A percentile compares a stretch with the other conserved stretches of the same genome.
Conservation (phyloP, 148 eudicot genomes). For the Dysphania ambrosioides region DNA sequence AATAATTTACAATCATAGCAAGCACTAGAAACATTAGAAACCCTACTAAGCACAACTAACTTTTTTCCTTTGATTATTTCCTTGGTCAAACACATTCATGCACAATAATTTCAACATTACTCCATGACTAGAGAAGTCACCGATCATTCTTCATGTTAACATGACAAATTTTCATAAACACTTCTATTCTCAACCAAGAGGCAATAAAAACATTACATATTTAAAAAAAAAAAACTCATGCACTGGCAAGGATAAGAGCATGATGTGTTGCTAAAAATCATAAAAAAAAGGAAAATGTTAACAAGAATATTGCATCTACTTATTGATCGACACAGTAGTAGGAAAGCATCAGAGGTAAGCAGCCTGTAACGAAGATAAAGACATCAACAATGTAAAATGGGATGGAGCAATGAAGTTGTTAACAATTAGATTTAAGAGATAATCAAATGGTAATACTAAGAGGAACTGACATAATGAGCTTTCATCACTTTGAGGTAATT, state of each 20-base stretch:
- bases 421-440: slow-evolving; percentile 5
- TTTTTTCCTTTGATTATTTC: background rate
- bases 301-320: too few relatives aligned
- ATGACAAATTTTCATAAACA: background rate
- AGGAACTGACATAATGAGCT: slow-evolving; percentile 57
- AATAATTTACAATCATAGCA: background rate
- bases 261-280: too few relatives aligned
- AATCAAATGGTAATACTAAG: slow-evolving; percentile 12
- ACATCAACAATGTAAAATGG: background rate
- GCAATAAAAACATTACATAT: background rate
- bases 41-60: background rate
- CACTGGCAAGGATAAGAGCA: too few relatives aligned
- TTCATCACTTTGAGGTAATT: slow-evolving; percentile 60
- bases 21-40: background rate
- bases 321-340: too few relatives aligned
- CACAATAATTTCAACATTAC: slow-evolving; percentile 1
- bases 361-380: background rate
- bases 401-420: background rate
- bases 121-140: background rate
- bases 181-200: background rate
- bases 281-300: too few relatives aligned
- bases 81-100: background rate
- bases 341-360: background rate
- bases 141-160: background rate
- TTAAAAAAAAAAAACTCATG: background rate